These are phyloP conservation scores for Adansonia madagascariensis DNA, from an alignment of 441 rosid genomes.

Conservation along the genomic window DNA sequence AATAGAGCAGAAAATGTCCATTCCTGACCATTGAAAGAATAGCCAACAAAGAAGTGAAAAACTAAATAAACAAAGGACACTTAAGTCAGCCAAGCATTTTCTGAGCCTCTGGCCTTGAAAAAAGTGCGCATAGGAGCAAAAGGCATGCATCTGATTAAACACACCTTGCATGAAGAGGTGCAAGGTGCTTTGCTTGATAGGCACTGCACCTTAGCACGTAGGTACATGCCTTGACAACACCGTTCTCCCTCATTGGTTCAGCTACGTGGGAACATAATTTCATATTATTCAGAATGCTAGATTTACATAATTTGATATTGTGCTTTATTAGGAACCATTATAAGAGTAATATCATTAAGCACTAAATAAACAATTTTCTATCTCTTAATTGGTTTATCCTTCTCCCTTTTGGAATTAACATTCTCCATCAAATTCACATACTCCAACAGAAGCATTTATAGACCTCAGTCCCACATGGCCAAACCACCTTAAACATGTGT, in stretches of 20 bases:
- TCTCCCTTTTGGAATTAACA: neutral
- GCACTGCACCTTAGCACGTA: neutral
- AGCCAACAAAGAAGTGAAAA: neutral
- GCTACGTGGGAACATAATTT: neutral
- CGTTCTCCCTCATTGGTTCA: neutral
- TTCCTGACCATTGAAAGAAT: neutral
- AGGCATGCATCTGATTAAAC: neutral
- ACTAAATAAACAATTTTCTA: neutral
- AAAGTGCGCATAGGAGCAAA: neutral
- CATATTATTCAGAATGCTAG: too few species aligned
- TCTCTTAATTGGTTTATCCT: neutral
- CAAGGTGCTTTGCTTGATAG: slow-evolving; percentile 19
- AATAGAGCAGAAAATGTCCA: neutral
- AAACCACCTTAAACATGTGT: neutral
- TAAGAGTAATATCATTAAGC: neutral
- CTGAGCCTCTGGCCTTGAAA: neutral
- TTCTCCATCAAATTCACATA: neutral
- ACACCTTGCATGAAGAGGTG: neutral
- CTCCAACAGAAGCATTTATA: neutral
- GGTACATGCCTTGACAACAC: neutral
- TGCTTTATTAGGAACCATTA: neutral
- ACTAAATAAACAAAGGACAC: neutral
- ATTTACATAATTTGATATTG: neutral
- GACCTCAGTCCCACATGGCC: neutral
- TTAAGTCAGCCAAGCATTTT: neutral